Evolutionary conservation across 2,329 filamentous ascomycete genomes (phyloP), one percentile per base, ranked within the genome.

Genomic region (Monilinia laxa): DNA sequence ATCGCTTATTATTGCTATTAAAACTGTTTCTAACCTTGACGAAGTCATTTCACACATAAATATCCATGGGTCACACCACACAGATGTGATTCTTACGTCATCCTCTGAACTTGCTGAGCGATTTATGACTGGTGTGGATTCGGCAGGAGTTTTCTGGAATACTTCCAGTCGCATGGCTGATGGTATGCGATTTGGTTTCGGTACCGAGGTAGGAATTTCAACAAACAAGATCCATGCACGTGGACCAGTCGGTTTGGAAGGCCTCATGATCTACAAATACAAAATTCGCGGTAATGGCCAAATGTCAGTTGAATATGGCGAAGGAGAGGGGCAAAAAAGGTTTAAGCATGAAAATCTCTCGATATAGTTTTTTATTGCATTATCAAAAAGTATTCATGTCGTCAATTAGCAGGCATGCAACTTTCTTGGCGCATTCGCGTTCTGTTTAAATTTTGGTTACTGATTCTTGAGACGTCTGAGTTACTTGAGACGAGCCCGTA

Each of bases 221-320:
- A 99, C 95, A 60, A 99, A 97, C 82, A 99, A 98, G 82, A 97
- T 99, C 70, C 95, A 99, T 77, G 91, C 92, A 1, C 84, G 95
- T 62, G 95, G 95, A 0, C 95, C 95, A 0, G 95, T 99, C 7
- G 95, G 95, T 1, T 81, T 99, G 63, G 95, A 98, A 76, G 95
- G 95, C 0, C 79, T 99, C 77, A 97, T 92, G 77, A 98, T 98
- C 70, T 97, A 99, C 81, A 97, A 97, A 82, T 99, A 97, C 82
- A 87, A 95, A 78, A 84, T 99, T 70, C 83, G 90, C 49, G 95
- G 94, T 0, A 82, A 86, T 68, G 95, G 93, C 12, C 95, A 99
- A 72, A 83, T 88, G n/a, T 92, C 91, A 28, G 85, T 85, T 0
- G 87, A 87, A 65, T 98, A 97, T 70, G 87, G 87, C 14, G 84